These are phyloP conservation scores for Cystobasidiaceae sp. DNA, from an alignment of 1,284 basidiomycete species.

Conservation along the genomic window DNA sequence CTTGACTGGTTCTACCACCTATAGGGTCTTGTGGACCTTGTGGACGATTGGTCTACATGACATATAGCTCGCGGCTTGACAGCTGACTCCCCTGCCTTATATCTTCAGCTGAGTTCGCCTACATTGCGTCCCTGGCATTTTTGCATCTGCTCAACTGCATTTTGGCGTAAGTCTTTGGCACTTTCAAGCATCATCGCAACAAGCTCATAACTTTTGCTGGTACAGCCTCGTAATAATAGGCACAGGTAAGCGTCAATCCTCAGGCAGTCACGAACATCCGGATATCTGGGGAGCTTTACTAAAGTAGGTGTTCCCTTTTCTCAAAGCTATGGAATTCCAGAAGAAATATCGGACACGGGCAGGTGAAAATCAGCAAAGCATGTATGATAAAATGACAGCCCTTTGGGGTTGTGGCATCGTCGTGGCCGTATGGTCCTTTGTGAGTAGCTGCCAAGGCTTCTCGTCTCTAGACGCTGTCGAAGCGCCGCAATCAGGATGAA, in stretches of 20 bases:
- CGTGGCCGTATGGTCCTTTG: neutral
- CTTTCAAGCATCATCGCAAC: neutral
- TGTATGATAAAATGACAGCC: neutral
- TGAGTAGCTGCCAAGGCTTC: neutral
- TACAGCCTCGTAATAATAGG: neutral
- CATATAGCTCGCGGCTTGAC: too few species aligned
- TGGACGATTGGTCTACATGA: too few species aligned
- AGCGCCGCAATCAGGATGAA: too few species aligned
- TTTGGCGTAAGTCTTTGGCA: neutral
- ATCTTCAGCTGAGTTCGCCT: neutral
- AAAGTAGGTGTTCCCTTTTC: too few species aligned
- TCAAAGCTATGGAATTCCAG: neutral
- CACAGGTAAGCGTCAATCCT: neutral
- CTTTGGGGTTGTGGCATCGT: neutral
- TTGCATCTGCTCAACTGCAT: neutral
- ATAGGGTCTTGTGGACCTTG: too few species aligned
- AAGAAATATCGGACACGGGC: neutral
- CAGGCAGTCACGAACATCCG: neutral
- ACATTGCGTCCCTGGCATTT: neutral
- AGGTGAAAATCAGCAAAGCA: neutral
- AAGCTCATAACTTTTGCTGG: neutral
- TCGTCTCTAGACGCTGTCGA: too few species aligned
- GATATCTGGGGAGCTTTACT: neutral
- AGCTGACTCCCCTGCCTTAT: too few species aligned
- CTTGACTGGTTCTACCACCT: too few species aligned